Evolutionary conservation across 2,329 filamentous ascomycete genomes (phyloP).

Genomic region (Aphanocladium album): DNA sequence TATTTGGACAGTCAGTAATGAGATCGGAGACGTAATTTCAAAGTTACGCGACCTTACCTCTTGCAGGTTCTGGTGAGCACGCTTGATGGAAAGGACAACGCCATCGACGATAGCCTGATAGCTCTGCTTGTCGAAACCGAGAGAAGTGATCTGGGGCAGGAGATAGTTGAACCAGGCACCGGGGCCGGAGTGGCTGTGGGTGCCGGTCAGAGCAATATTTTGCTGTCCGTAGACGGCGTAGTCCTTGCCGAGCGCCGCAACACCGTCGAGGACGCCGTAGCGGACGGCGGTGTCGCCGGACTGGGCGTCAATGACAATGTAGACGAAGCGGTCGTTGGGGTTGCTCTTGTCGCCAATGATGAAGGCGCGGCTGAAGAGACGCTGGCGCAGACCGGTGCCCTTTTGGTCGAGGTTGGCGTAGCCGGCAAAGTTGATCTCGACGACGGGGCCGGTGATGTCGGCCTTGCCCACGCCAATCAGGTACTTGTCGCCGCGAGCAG

Average conservation of each 20-base stretch:
- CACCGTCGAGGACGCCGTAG: conserved; percentile 75
- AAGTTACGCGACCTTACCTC: conserved; percentile 30
- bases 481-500: conserved; percentile 31
- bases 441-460: conserved; percentile 67
- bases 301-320: conserved; percentile 80
- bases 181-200: conserved; percentile 87
- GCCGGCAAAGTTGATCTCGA: conserved; percentile 82
- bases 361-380: conserved; percentile 84
- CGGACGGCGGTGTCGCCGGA: conserved; percentile 86
- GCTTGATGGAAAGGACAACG: conserved; percentile 71
- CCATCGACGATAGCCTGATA: conserved; percentile 88
- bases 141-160: conserved; percentile 81
- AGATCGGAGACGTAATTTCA: too few species aligned
- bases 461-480: conserved; percentile 53
- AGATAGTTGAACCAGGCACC: conserved; percentile 94
- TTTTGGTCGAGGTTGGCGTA: conserved; percentile 83
- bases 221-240: conserved; percentile 71
- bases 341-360: conserved; percentile 67
- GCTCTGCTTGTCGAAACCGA: conserved; percentile 81
- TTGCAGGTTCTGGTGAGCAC: conserved; percentile 58
- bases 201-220: conserved; percentile 86
- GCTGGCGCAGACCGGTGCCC: conserved; percentile 79
- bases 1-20: conserved; percentile 16
- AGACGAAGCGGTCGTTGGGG: conserved; percentile 70
- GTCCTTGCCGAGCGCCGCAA: conserved; percentile 62